phyloP scores from a whole-genome alignment of 108 stramenopile genomes.

The Parietichytrium sp. region DNA sequence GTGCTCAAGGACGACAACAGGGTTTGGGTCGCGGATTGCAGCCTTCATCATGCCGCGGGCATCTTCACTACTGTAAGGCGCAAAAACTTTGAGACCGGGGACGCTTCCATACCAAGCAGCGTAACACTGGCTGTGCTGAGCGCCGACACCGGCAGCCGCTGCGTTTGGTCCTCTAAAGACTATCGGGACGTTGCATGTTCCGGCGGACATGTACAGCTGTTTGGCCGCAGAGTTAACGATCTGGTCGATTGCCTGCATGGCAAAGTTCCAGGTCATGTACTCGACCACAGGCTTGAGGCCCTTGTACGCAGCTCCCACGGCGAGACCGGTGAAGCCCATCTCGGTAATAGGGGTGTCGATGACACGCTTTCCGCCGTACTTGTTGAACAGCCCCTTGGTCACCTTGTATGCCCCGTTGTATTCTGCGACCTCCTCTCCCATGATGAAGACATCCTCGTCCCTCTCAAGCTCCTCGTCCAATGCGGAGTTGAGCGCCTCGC shows the following conservation, averaged over 20 bases:
- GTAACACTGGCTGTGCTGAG: conserved; percentile 99
- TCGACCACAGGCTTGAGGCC: conserved; percentile 91
- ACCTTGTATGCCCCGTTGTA: conserved; percentile 99
- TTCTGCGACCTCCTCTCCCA: conserved; percentile 99
- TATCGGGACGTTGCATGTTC: conserved; percentile 87
- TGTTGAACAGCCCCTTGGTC: conserved; percentile 58
- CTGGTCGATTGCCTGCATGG: conserved; percentile 99
- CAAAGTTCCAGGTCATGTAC: conserved; percentile 99
- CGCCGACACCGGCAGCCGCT: conserved; percentile 90
- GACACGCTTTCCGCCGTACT: conserved; percentile 67
- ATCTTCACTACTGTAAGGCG: conserved; percentile 92
- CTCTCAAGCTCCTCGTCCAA: conserved; percentile 97
- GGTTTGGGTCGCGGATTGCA: conserved; percentile 98
- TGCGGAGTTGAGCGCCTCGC: conserved; percentile 94
- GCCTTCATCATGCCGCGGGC: conserved; percentile 96
- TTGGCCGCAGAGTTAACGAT: conserved; percentile 95
- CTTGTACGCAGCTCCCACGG: conserved; percentile 87
- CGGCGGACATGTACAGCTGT: conserved; percentile 92
- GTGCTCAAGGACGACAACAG: conserved; percentile 95
- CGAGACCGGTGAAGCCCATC: conserved; percentile 96
- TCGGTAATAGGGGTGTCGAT: conserved; percentile 99
- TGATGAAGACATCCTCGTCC: conserved; percentile 81
- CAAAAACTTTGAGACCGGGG: conserved; percentile 91
- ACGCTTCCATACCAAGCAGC: conserved; percentile 88
- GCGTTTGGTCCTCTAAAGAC: conserved; percentile 99